A percentile compares a stretch with the other conserved stretches of the same genome.
Conservation (phyloP, 768 basidiomycete species). For the Lactarius sp. region DNA sequence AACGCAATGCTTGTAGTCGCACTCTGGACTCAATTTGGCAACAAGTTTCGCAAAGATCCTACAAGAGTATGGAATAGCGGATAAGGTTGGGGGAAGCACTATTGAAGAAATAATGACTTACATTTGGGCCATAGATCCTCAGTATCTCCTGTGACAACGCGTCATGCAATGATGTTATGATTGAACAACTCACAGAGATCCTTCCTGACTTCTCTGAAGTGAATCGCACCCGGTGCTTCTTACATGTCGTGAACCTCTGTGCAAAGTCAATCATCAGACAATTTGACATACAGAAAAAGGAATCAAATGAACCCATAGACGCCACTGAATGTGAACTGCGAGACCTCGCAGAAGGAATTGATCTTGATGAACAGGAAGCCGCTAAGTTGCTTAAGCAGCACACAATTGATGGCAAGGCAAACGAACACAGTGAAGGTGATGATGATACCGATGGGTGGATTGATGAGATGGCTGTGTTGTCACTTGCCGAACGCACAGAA, state of each 20-base stretch:
- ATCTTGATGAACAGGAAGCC: too few species aligned
- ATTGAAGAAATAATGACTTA: background rate
- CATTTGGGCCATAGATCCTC: background rate
- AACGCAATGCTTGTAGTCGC: background rate
- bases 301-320: background rate
- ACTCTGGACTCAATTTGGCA: background rate
- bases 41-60: background rate
- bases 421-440: background rate
- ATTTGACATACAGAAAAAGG: background rate
- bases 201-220: too few species aligned
- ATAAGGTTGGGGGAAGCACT: background rate
- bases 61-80: background rate
- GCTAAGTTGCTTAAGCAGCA: background rate
- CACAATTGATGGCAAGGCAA: background rate
- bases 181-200: background rate
- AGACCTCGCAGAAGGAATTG: background rate
- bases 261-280: background rate
- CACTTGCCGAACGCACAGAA: too few species aligned
- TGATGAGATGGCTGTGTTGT: background rate
- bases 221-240: too few species aligned
- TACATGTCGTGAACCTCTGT: too few species aligned
- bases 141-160: background rate
- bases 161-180: background rate
- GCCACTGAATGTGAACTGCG: background rate
- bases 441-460: background rate